Conservation (phyloP, 768 basidiomycete genomes). For the Dioszegia hungarica region DNA sequence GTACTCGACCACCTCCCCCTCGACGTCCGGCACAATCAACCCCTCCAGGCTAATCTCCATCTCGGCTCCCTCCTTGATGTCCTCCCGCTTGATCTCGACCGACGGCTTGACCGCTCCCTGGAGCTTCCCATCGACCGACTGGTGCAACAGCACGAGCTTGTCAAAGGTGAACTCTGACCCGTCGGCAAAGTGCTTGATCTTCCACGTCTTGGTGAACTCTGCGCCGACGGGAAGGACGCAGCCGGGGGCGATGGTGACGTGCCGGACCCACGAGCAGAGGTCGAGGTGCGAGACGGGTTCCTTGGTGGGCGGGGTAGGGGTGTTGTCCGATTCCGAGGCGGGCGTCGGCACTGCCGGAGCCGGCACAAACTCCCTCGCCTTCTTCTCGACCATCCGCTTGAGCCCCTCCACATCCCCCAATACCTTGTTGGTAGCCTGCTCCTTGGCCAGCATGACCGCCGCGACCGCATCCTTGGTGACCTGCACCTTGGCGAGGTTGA, state of each 20-base stretch:
- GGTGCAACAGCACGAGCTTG: slow-evolving; percentile 14
- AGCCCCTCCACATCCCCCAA: too few species aligned
- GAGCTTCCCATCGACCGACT: slow-evolving; percentile 11
- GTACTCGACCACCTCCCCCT: slow-evolving; percentile 31
- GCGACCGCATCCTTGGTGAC: too few species aligned
- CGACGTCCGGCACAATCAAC: slow-evolving; percentile 27
- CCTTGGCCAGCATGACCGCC: neutral
- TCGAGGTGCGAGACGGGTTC: slow-evolving; percentile 21
- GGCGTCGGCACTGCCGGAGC: too few species aligned
- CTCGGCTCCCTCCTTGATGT: slow-evolving; percentile 31
- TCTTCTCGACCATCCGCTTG: too few species aligned
- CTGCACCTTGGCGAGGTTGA: too few species aligned
- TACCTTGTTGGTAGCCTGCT: too few species aligned
- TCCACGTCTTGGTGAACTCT: slow-evolving; percentile 49
- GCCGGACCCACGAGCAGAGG: slow-evolving; percentile 40
- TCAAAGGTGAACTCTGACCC: slow-evolving; percentile 38
- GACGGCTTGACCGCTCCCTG: slow-evolving; percentile 14
- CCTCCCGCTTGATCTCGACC: slow-evolving; percentile 14
- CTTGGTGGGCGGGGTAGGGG: neutral
- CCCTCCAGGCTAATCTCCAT: slow-evolving; percentile 29
- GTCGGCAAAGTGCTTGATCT: slow-evolving; percentile 41
- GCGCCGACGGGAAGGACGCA: slow-evolving; percentile 42
- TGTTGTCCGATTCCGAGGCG: too few species aligned
- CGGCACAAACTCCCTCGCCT: too few species aligned
- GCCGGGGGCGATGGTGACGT: slow-evolving; percentile 46